Conservation (phyloP, 352 stramenopile species). For the Pythium utonaiense region DNA sequence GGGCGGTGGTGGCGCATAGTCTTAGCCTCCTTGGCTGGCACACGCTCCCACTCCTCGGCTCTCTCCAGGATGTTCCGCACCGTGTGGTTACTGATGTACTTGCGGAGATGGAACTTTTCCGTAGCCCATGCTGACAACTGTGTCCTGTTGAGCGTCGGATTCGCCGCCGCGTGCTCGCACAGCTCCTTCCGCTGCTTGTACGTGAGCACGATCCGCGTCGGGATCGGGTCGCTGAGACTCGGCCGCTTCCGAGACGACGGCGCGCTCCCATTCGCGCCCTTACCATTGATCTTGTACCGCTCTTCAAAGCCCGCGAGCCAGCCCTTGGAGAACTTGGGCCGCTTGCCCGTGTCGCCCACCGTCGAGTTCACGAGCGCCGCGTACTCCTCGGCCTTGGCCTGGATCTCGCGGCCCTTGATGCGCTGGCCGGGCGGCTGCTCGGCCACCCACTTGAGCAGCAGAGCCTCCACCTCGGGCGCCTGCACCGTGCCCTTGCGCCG, state of each 20-base stretch:
- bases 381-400: conserved; percentile 19
- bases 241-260: conserved; percentile 17
- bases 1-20: conserved; percentile 15
- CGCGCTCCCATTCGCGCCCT: not conserved
- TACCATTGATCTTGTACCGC: conserved; percentile 20
- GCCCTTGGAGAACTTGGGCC: conserved; percentile 26
- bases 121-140: conserved; percentile 21
- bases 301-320: conserved; percentile 26
- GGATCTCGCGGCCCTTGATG: conserved; percentile 19
- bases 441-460: conserved; percentile 19
- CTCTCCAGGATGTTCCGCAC: conserved; percentile 20
- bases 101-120: conserved; percentile 24
- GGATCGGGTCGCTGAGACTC: conserved; percentile 27
- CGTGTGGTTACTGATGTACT: conserved; percentile 26
- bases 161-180: conserved; percentile 12
- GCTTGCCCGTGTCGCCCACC: not conserved
- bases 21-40: conserved; percentile 13
- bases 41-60: conserved; percentile 21
- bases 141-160: conserved; percentile 19
- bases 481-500: conserved; percentile 14
- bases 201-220: conserved; percentile 21
- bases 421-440: conserved; percentile 7
- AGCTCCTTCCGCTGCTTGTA: conserved; percentile 24
- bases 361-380: conserved; percentile 9
- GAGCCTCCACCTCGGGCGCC: conserved; percentile 17